Evolutionary conservation across 2,329 filamentous ascomycete genomes (phyloP), one percentile per base, ranked within the genome.

Genomic region (Aspergillus ustus): DNA sequence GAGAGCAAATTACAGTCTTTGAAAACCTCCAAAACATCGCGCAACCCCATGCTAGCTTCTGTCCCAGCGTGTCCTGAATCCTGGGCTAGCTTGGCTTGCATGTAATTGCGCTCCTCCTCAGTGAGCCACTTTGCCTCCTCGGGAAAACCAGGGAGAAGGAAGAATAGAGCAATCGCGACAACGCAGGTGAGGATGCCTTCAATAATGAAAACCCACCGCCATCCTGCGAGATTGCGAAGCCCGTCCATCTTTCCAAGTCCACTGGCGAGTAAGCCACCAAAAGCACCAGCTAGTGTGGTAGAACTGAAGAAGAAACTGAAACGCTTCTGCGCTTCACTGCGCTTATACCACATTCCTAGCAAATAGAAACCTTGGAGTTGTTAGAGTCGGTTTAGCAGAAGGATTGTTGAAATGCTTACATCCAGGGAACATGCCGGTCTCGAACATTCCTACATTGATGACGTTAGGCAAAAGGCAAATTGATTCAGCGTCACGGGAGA

Each of bases 301-400:
- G 83, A 91, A 71, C 86, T 89, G 82, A 98, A 98, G 83, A 98
- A 98, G 82, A 98, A 93, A 17, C 89, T 91, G 79, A 93, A 97
- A 31, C 95, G 88, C 71, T 92, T 92, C 78, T 98, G 94, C 2
- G 93, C 92, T 78, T 98, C 95, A 49, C 83, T 83, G 62, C 94
- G 87, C 62, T 89, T 88, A 70, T 98, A 99, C 93, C 77, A 80
- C 89, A 94, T 94, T 61, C 91, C 88, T 63, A 93, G 88, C 7
- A 93, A 80, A 71, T 93, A 85, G 68, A 81, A 80, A 50, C 75
- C 75, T 78, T 50, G 11, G 15, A 28, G 19, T 17, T 9, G 37
- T 63, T 46, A 63, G 55, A 25, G 31, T n/a, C 19, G 9, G 9
- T 31, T 28, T 20, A 2, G 13, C 44, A 48, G 25, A 25, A 40